Base-by-base conservation (phyloP, 2,329 filamentous ascomycete genomes). In the Fusarium haematococcum region DNA sequence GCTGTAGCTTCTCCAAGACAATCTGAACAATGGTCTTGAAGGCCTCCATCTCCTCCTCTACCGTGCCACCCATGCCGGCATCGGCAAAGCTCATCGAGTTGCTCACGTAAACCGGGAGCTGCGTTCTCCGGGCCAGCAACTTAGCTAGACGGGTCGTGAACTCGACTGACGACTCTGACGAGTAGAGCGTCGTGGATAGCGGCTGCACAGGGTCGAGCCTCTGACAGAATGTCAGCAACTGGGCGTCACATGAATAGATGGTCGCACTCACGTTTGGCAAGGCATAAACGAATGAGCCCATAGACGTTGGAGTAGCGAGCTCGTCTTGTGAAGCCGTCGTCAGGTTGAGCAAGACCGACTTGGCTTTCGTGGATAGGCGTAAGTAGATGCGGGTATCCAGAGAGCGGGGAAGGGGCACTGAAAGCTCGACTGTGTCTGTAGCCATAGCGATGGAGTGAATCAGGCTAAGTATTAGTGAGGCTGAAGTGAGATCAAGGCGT, bases 31-130 rank as follows among this genome's bases (percentile, higher is more conserved):
- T 91, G 73, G 88, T 89, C 78, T 90, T 91, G 77, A 98, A 92
- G 0, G 93, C 94, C 80, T 96, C 95, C 91, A 98, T 95, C 85
- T 98, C 96, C 86, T 98, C 97, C 80, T 98, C 95, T 8, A 96
- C 91, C 0, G 91, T 93, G 23, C 95, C 93, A 11, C 95, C 95
- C 78, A 95, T 89, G 2, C 92, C 93, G 7, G 92, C 89, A 78
- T 88, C 91, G 16, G 90, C 89, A 73, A 98, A 91, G 75, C 92
- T 94, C 78, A 97, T 91, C 37, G 95, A 98, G 80, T 94, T 97
- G 25, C 94, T 94, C 20, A 98, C 94, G 81, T 98, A 98, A n/a
- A 94, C 92, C 1, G 95, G 95, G 71, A 91, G 89, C 35, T 88
- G 86, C 32, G 92, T 89, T 76, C 90, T 92, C 63, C 91, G 90